Conservation (phyloP, 2,329 filamentous ascomycete genomes). For the Neopestalotiopsis rosae region DNA sequence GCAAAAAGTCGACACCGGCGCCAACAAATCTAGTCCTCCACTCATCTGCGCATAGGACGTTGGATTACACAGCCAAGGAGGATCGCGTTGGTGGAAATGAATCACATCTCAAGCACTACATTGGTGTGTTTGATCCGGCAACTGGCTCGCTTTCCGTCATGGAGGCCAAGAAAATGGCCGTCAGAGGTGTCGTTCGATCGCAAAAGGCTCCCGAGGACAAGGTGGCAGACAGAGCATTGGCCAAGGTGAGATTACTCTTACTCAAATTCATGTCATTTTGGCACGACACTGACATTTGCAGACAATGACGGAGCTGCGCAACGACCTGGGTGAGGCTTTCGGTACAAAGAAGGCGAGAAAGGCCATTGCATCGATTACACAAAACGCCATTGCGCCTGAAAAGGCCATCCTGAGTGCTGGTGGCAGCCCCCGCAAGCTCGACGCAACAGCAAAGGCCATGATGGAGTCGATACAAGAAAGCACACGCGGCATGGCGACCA, state of each 20-base stretch:
- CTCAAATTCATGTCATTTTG: neutral
- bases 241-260: slow-evolving; percentile 39
- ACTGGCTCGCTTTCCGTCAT: slow-evolving; percentile 65
- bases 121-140: slow-evolving; percentile 67
- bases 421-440: slow-evolving; percentile 54
- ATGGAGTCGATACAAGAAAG: slow-evolving; percentile 67
- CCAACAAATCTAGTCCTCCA: slow-evolving; percentile 60
- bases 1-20: slow-evolving; percentile 44
- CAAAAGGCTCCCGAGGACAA: slow-evolving; percentile 57
- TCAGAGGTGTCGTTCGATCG: slow-evolving; percentile 61
- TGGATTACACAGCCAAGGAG: slow-evolving; percentile 66
- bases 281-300: slow-evolving; percentile 37
- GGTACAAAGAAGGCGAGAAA: slow-evolving; percentile 88
- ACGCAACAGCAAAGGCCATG: slow-evolving; percentile 62
- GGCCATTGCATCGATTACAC: slow-evolving; percentile 60
- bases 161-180: slow-evolving; percentile 67
- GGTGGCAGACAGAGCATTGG: slow-evolving; percentile 41
- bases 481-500: slow-evolving; percentile 69
- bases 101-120: slow-evolving; percentile 63
- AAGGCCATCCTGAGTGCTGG: slow-evolving; percentile 61
- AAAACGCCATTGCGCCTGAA: slow-evolving; percentile 70
- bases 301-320: slow-evolving; percentile 66
- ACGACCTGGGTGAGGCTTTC: slow-evolving; percentile 77
- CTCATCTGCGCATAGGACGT: slow-evolving; percentile 58
- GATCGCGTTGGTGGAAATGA: slow-evolving; percentile 47